A percentile compares a stretch with the other conserved stretches of the same genome.
These are phyloP conservation scores for Verruconis gallopava DNA, from an alignment of 2,329 filamentous ascomycete genomes.

Conservation along the genomic window DNA sequence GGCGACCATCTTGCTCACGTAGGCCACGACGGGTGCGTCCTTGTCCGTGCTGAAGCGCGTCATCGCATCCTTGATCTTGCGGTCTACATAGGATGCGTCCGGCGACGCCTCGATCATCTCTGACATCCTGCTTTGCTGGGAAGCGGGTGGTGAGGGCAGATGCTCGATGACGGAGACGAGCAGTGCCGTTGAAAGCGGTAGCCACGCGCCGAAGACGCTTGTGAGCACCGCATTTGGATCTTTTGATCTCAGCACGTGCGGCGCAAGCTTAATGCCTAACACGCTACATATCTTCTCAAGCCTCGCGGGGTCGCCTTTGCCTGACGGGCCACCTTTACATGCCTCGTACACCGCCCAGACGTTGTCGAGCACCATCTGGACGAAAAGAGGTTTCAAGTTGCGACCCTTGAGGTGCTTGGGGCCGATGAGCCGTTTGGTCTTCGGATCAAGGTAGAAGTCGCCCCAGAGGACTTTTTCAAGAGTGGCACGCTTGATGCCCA, in stretches of 20 bases:
- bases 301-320: conserved; percentile 70
- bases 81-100: conserved; percentile 57
- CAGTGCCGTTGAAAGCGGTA: conserved; percentile 83
- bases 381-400: conserved; percentile 89
- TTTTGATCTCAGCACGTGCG: conserved; percentile 71
- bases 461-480: conserved; percentile 96
- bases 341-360: conserved; percentile 94
- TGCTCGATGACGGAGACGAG: conserved; percentile 91
- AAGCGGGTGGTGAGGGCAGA: conserved; percentile 67
- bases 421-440: conserved; percentile 84
- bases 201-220: conserved; percentile 76
- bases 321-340: conserved; percentile 67
- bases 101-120: conserved; percentile 69
- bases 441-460: conserved; percentile 90
- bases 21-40: conserved; percentile 73
- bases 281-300: conserved; percentile 94
- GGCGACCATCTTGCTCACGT: conserved; percentile 97
- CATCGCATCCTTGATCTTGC: conserved; percentile 66
- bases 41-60: conserved; percentile 58
- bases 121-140: conserved; percentile 70
- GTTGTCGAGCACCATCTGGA: conserved; percentile 87
- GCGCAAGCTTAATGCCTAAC: conserved; percentile 66
- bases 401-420: conserved; percentile 88
- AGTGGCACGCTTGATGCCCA: conserved; percentile 77
- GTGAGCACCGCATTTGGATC: conserved; percentile 76